Evolutionary conservation across 78 protist genomes (phyloP).

Genomic region (Polysphondylium violaceum): DNA sequence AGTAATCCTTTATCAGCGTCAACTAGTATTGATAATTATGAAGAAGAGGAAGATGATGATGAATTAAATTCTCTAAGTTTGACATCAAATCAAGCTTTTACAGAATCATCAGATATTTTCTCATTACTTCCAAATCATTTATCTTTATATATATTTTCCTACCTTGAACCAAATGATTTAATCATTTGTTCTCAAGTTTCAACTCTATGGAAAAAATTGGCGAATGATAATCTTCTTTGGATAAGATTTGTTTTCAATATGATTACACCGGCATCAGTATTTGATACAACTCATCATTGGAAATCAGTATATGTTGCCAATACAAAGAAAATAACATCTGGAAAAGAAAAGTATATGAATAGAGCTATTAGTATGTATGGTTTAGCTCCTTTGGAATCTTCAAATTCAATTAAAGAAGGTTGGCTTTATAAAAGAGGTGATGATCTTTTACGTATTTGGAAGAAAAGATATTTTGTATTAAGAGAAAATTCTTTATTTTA

Average conservation of each 20-base stretch:
- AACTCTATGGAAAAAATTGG: slow-evolving; percentile 9
- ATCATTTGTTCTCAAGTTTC: slow-evolving; percentile 26
- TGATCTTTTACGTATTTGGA: slow-evolving; percentile 64
- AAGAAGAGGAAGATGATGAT: slow-evolving; percentile 27
- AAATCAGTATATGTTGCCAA: slow-evolving; percentile 30
- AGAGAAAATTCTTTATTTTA: slow-evolving; percentile 53
- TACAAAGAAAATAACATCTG: background rate
- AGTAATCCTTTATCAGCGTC: background rate
- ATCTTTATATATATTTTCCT: slow-evolving; percentile 35
- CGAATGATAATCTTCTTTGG: slow-evolving; percentile 48
- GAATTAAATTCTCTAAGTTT: too few species aligned
- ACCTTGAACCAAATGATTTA: slow-evolving; percentile 25
- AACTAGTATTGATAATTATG: background rate
- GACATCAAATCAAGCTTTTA: background rate
- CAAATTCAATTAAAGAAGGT: slow-evolving; percentile 25
- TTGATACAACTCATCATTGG: slow-evolving; percentile 59
- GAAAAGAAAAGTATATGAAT: slow-evolving; percentile 51
- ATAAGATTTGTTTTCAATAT: slow-evolving; percentile 21
- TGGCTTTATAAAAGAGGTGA: slow-evolving; percentile 66
- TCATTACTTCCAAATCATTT: slow-evolving; percentile 55
- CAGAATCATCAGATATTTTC: slow-evolving; percentile 13
- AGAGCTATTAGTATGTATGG: slow-evolving; percentile 47
- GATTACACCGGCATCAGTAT: slow-evolving; percentile 48
- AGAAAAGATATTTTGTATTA: slow-evolving; percentile 63
- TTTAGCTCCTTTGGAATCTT: background rate